Base-by-base conservation (phyloP, 2,329 filamentous ascomycete genomes). In the Herpotrichia juniperi region DNA sequence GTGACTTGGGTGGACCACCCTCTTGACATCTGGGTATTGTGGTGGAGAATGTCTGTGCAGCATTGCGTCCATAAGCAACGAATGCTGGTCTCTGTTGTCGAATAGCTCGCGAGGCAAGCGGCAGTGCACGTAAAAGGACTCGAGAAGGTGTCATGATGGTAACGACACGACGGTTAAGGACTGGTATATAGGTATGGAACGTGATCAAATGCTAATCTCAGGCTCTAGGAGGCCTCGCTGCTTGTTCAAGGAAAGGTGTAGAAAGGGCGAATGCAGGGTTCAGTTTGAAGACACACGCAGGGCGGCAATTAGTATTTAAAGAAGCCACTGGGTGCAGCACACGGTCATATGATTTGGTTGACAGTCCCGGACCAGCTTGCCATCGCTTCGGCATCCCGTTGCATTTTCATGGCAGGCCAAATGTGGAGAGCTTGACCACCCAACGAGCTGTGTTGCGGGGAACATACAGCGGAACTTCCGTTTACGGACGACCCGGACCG, bases 1-100 rank as follows among this genome's bases (percentile, higher is more conserved):
- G 56, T n/a, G 56, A 24, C n/a, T 19, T 22, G 21, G 45, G 55
- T 17, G 54, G 43, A 24, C 39, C 37, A n/a, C 32, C 21, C 8
- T 37, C 14, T 44, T 45, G 42, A 32, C 26, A 32, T 26, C 43
- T 50, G 6, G 40, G 28, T 4, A 32, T 2, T 10, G 31, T 49
- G 31, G 31, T 56, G 8, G 49, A 46, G 42, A 53, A 47, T 5
- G 34, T 14, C 2, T 50, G 50, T 16, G 32, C 2, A 34, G 52
- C 3, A 22, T 7, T 40, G 25, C 30, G 28, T 5, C 25, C 19
- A 10, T 16, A 21, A 16, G 46, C 12, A 25, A 24, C 4, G n/a
- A 45, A 12, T 10, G 21, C 19, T 14, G 49, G 21, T 22, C 30
- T 35, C n/a, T 39, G 44, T 17, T 40, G 34, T 11, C 26, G 45